phyloP scores from a whole-genome alignment of 2,329 filamentous ascomycete species.

The Truncatella angustata region DNA sequence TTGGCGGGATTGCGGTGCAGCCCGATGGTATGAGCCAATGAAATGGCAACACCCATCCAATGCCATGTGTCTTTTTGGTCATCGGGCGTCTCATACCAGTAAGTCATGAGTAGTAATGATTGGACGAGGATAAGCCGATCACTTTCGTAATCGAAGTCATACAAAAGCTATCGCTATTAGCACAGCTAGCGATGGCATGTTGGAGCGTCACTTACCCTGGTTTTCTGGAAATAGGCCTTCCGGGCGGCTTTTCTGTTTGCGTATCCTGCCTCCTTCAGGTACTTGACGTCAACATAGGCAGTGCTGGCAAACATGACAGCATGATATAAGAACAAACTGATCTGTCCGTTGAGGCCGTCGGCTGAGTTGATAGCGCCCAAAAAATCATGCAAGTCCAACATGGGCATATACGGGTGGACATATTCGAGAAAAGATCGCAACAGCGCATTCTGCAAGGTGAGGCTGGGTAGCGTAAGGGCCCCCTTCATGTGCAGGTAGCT shows the following conservation, averaged over 20 bases:
- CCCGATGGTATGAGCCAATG: constrained; percentile 88
- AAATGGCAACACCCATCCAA: constrained; percentile 96
- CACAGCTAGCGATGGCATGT: constrained; percentile 6
- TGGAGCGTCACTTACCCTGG: constrained; percentile 59
- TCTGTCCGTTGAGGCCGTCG: constrained; percentile 67
- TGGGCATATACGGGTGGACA: constrained; percentile 91
- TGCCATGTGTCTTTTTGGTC: constrained; percentile 98
- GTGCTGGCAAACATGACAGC: constrained; percentile 92
- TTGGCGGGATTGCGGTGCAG: constrained; percentile 80
- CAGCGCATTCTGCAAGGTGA: constrained; percentile 73
- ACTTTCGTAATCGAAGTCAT: constrained; percentile 93
- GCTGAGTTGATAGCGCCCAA: constrained; percentile 58
- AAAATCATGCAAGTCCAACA: constrained; percentile 68
- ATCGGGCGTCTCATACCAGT: constrained; percentile 96
- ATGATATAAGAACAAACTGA: constrained; percentile 87
- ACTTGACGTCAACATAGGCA: constrained; percentile 80
- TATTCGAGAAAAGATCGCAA: constrained; percentile 82
- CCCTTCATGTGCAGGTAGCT: constrained; percentile 82
- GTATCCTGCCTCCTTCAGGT: constrained; percentile 76
- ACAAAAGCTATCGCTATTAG: constrained; percentile 61
- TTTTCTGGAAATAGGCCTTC: constrained; percentile 85
- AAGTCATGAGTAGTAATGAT: constrained; percentile 86
- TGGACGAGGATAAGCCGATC: constrained; percentile 89
- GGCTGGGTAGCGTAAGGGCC: constrained; percentile 72
- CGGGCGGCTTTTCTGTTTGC: constrained; percentile 75